phyloP scores from a whole-genome alignment of 352 stramenopile genomes.

The Phytophthora cryptogea region DNA sequence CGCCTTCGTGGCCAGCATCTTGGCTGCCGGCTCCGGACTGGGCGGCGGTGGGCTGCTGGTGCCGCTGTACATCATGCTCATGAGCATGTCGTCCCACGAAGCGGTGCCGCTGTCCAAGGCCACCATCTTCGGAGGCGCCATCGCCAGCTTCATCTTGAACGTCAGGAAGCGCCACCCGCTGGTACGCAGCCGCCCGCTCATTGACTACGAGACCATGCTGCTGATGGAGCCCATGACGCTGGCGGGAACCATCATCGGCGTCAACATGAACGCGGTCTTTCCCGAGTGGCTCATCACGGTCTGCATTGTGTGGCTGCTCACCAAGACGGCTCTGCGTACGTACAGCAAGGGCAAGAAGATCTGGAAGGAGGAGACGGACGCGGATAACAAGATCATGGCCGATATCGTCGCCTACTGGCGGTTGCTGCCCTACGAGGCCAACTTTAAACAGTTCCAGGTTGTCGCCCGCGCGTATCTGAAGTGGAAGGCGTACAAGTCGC shows the following conservation, averaged over 20 bases:
- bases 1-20: conserved; percentile 62
- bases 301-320: conserved; percentile 78
- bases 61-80: conserved; percentile 78
- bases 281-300: conserved; percentile 85
- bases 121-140: conserved; percentile 82
- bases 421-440: conserved; percentile 63
- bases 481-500: conserved; percentile 71
- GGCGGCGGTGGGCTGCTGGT: conserved; percentile 80
- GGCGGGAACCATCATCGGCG: conserved; percentile 83
- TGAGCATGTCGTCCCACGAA: conserved; percentile 76
- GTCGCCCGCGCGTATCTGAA: conserved; percentile 74
- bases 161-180: conserved; percentile 66
- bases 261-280: conserved; percentile 86
- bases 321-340: conserved; percentile 68
- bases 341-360: conserved; percentile 71
- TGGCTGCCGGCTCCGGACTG: conserved; percentile 71
- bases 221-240: conserved; percentile 90
- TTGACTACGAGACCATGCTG: conserved; percentile 86
- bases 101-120: conserved; percentile 84
- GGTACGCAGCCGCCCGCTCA: conserved; percentile 61
- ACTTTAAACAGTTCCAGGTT: conserved; percentile 72
- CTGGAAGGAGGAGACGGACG: conserved; percentile 62
- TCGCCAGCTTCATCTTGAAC: conserved; percentile 80
- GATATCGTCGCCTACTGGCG: conserved; percentile 74
- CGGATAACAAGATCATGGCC: conserved; percentile 48